These are phyloP conservation scores for Croton setiger DNA, from an alignment of 441 rosid species.

Conservation along the genomic window DNA sequence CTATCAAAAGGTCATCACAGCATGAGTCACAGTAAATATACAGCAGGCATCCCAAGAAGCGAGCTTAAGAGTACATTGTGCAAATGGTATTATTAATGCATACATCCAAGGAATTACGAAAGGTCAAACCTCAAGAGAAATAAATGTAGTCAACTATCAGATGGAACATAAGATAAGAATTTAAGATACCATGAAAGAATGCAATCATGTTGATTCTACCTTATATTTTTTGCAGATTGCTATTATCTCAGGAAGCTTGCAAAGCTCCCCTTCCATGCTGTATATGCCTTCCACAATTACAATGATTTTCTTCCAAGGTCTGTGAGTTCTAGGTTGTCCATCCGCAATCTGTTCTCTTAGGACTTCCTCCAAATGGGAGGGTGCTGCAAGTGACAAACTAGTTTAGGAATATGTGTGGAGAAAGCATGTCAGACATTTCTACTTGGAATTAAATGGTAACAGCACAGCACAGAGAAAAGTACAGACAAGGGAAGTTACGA, in stretches of 20 bases:
- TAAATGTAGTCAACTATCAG: not conserved
- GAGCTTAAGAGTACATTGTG: not conserved
- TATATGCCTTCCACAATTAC: slow-evolving; percentile 86
- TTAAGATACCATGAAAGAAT: not conserved
- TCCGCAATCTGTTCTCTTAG: slow-evolving; percentile 86
- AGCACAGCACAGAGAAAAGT: not conserved
- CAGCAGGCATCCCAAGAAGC: not conserved
- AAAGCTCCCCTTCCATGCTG: slow-evolving; percentile 90
- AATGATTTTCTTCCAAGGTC: slow-evolving; percentile 93
- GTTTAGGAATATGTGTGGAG: not conserved
- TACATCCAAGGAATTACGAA: not conserved
- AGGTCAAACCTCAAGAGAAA: too few relatives aligned
- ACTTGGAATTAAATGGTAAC: not conserved
- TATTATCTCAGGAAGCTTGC: slow-evolving; percentile 78
- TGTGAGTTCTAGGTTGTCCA: slow-evolving; percentile 86
- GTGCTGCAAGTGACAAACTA: slow-evolving; percentile 39
- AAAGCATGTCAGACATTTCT: not conserved
- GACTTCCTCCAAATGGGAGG: slow-evolving; percentile 83
- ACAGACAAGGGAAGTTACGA: not conserved
- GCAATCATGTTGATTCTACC: slow-evolving; percentile 37
- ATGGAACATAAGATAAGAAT: not conserved
- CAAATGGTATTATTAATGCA: not conserved
- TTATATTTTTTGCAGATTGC: slow-evolving; percentile 83
- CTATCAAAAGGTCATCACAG: not conserved
- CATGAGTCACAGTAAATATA: not conserved